Conservation (phyloP, 2,329 filamentous ascomycete species). For the Madurella fahalii region DNA sequence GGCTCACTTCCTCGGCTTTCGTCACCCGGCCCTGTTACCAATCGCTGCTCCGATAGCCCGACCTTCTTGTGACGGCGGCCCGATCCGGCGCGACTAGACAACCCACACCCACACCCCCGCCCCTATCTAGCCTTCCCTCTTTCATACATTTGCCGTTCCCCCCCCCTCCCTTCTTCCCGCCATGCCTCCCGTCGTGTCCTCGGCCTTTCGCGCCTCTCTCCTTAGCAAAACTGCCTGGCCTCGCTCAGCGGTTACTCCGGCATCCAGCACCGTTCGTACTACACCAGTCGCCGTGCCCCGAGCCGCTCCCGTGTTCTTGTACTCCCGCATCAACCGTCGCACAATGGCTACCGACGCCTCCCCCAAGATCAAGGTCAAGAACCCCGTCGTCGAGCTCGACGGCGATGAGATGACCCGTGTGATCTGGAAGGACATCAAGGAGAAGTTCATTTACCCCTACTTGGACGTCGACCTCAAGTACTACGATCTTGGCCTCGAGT, state of each 20-base stretch:
- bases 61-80: slow-evolving; percentile 19
- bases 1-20: slow-evolving; percentile 24
- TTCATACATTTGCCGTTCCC: slow-evolving; percentile 1
- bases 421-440: slow-evolving; percentile 99
- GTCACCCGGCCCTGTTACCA: slow-evolving; percentile 19
- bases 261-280: slow-evolving; percentile 11
- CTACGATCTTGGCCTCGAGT: slow-evolving; percentile 89
- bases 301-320: slow-evolving; percentile 29
- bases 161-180: slow-evolving; percentile 22
- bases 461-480: slow-evolving; percentile 98
- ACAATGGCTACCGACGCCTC: slow-evolving; percentile 49
- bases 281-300: slow-evolving; percentile 12
- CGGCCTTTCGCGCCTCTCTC: slow-evolving; percentile 25
- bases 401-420: slow-evolving; percentile 96
- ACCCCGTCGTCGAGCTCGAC: slow-evolving; percentile 96
- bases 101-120: slow-evolving; percentile 4
- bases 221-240: slow-evolving; percentile 20
- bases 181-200: slow-evolving; percentile 25
- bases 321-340: slow-evolving; percentile 36
- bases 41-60: slow-evolving; percentile 20
- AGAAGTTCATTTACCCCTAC: slow-evolving; percentile 96
- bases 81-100: slow-evolving; percentile 21
- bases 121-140: slow-evolving; percentile 8
- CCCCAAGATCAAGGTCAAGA: slow-evolving; percentile 98
- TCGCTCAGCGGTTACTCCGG: slow-evolving; percentile 16